A percentile compares a stretch with the other conserved stretches of the same genome.
phyloP scores from a whole-genome alignment of 441 rosid species.

The Adansonia madagascariensis region DNA sequence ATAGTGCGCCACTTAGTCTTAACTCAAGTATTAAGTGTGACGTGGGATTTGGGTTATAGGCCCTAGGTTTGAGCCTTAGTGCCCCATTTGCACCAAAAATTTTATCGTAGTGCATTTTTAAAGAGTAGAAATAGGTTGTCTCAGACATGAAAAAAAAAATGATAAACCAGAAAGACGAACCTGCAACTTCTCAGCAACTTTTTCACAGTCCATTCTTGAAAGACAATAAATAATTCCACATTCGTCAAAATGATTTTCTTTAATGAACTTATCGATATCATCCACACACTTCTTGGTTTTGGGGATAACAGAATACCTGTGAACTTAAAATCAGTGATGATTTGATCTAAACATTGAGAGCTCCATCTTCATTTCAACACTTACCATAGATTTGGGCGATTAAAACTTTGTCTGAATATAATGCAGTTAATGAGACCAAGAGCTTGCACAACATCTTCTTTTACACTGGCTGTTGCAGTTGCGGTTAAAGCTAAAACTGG shows the following conservation, averaged over 20 bases:
- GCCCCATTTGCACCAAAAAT: not conserved
- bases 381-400: constrained; percentile 87
- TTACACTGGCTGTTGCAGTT: constrained; percentile 97
- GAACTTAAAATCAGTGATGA: constrained; percentile 36
- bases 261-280: constrained; percentile 86
- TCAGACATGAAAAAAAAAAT: not conserved
- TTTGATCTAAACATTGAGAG: constrained; percentile 27
- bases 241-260: constrained; percentile 84
- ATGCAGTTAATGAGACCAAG: constrained; percentile 94
- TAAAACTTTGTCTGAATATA: constrained; percentile 93
- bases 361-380: constrained; percentile 33
- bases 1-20: not conserved
- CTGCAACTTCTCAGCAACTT: constrained; percentile 86
- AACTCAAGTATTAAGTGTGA: not conserved
- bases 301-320: constrained; percentile 84
- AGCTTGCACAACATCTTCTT: constrained; percentile 98
- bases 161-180: constrained; percentile 45
- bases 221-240: constrained; percentile 98
- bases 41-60: not conserved
- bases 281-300: constrained; percentile 90
- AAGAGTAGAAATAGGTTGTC: not conserved
- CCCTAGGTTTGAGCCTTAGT: not conserved
- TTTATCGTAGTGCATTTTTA: not conserved
- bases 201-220: constrained; percentile 96
- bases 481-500: constrained; percentile 97